A percentile compares a stretch with the other conserved stretches of the same genome.
Conservation (phyloP, 1,284 basidiomycete genomes). For the Ganoderma resinaceum region DNA sequence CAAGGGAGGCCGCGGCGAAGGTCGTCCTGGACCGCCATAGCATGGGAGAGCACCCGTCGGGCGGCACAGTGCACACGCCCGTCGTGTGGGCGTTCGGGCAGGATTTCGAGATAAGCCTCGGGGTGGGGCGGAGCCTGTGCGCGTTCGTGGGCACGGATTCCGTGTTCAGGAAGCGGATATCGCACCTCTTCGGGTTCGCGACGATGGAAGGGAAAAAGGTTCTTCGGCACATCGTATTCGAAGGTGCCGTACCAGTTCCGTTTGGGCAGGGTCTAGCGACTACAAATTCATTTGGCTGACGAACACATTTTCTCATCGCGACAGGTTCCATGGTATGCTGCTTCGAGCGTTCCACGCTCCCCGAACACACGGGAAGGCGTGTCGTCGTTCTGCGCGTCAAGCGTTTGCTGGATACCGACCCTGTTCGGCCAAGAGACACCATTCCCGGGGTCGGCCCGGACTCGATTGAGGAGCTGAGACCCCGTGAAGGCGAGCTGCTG, state of each 20-base stretch:
- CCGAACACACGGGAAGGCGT: background rate
- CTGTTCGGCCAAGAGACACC: background rate
- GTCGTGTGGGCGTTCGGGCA: background rate
- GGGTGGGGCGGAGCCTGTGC: background rate
- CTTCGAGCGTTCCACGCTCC: background rate
- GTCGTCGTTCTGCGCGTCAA: background rate
- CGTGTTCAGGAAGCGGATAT: background rate
- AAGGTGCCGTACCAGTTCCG: background rate
- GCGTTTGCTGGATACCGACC: background rate
- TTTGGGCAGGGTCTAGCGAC: too few relatives aligned
- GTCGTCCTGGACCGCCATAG: too few relatives aligned
- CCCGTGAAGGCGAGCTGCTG: background rate
- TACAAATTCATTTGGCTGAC: too few relatives aligned
- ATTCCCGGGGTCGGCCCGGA: too few relatives aligned
- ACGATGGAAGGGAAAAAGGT: background rate
- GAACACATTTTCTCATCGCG: too few relatives aligned
- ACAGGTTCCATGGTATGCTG: background rate
- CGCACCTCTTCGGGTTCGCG: background rate
- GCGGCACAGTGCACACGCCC: too few relatives aligned
- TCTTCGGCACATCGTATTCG: background rate
- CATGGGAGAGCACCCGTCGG: too few relatives aligned
- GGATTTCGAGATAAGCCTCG: background rate
- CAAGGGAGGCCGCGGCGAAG: background rate
- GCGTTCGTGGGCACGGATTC: background rate
- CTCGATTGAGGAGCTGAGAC: background rate